These are phyloP conservation scores for Aschersonia sp. DNA, from an alignment of 2,329 filamentous ascomycete species.

Conservation along the genomic window DNA sequence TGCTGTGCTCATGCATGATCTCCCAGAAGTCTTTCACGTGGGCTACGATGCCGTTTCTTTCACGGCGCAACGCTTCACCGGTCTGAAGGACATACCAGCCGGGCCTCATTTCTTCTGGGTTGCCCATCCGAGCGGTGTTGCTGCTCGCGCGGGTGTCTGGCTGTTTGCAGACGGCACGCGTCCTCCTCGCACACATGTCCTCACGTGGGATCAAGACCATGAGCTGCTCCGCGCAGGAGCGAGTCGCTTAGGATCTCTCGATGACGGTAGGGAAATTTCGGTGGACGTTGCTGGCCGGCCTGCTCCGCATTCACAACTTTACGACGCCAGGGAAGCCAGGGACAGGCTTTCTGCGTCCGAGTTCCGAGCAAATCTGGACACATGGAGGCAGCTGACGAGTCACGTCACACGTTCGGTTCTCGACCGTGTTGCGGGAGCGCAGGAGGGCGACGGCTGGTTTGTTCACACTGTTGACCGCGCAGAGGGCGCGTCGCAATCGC, in stretches of 20 bases:
- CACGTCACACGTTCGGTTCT: constrained; percentile 31
- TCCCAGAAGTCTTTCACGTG: constrained; percentile 35
- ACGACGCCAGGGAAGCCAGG: constrained; percentile 8
- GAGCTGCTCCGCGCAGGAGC: constrained; percentile 12
- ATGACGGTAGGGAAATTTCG: too few relatives aligned
- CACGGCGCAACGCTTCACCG: constrained; percentile 31
- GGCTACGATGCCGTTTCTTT: constrained; percentile 38
- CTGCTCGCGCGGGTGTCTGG: constrained; percentile 43
- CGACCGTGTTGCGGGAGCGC: constrained; percentile 28
- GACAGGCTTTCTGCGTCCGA: constrained; percentile 8
- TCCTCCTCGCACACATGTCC: constrained; percentile 23
- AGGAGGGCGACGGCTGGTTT: constrained; percentile 26
- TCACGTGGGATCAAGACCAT: constrained; percentile 37
- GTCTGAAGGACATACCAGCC: constrained; percentile 37
- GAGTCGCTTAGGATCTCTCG: too few relatives aligned
- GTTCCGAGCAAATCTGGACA: constrained; percentile 14
- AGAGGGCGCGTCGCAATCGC: constrained; percentile 24
- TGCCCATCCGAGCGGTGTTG: constrained; percentile 29
- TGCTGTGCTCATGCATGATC: constrained; percentile 34
- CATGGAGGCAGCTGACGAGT: constrained; percentile 39
- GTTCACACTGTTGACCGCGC: constrained; percentile 39
- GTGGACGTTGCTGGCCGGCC: too few relatives aligned
- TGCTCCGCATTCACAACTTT: constrained; percentile 24
- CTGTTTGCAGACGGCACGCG: constrained; percentile 22
- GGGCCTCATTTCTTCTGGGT: constrained; percentile 48